phyloP scores from a whole-genome alignment of 2,329 filamentous ascomycete species.

The Aspergillus sp. region DNA sequence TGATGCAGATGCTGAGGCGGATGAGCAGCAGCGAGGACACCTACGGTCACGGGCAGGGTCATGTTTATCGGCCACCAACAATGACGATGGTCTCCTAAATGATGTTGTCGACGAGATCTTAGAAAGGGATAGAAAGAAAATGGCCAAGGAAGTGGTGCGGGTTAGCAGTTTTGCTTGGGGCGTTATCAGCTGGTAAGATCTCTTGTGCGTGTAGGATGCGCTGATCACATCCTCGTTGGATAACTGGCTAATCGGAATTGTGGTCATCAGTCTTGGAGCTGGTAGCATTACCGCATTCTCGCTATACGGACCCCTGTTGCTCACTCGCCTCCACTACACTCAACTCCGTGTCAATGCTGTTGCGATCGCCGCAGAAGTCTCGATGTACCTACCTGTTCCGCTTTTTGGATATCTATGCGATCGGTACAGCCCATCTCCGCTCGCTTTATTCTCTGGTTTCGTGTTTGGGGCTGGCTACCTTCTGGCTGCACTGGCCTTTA shows the following conservation, averaged over 20 bases:
- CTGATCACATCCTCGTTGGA: not conserved
- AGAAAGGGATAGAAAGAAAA: conserved; percentile 56
- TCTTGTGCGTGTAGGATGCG: not conserved
- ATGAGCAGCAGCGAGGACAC: conserved; percentile 29
- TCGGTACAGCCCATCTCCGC: conserved; percentile 74
- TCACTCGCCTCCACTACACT: conserved; percentile 80
- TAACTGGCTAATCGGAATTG: conserved; percentile 7
- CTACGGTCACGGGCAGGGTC: conserved; percentile 24
- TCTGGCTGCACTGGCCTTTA: conserved; percentile 77
- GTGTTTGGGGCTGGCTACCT: conserved; percentile 82
- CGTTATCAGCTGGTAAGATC: conserved; percentile 57
- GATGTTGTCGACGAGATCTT: conserved; percentile 63
- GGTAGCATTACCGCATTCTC: conserved; percentile 93
- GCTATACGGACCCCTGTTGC: conserved; percentile 88
- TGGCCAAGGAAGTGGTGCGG: conserved; percentile 55
- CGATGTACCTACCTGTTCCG: conserved; percentile 90
- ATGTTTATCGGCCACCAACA: conserved; percentile 20
- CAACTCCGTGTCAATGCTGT: conserved; percentile 92
- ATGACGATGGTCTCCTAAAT: conserved; percentile 54
- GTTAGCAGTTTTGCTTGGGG: conserved; percentile 62
- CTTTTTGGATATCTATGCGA: conserved; percentile 90
- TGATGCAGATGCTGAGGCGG: conserved; percentile 18
- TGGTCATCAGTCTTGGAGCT: conserved; percentile 64
- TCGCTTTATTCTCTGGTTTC: conserved; percentile 70
- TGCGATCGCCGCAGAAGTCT: conserved; percentile 80